Evolutionary conservation across 1,284 basidiomycete genomes (phyloP), one percentile per base, ranked within the genome.

Genomic region (Ganoderma meredithae): DNA sequence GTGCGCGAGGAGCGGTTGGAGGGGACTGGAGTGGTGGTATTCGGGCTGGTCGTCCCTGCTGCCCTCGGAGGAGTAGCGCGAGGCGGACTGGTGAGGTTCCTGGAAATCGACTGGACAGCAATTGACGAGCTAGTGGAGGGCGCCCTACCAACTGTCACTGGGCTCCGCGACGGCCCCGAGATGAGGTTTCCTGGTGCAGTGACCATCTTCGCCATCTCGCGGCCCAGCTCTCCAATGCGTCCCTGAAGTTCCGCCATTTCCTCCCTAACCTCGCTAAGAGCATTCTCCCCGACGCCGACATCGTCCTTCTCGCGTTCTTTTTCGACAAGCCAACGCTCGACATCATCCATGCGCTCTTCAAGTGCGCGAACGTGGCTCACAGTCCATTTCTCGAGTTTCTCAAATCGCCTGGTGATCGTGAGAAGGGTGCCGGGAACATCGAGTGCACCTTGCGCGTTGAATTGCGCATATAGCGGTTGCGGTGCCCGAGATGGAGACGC

Each of bases 351-450:
- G 40, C 92, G 86, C 31, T 94, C 93, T 73, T 94, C 92, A 17
- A 94, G 80, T 0, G 93, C 92, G 62, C 93, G 89, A 1, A 93
- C 92, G 73, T 94, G 92, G 5, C 90, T 87, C 0, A 94, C 91
- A 0, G 91, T 90, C 92, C 92, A 94, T 71, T 90, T 90, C 76
- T 94, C 92, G n/a, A 94, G 84, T 75, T 95, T 95, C 78, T 95
- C 93, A 69, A 95, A 94, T 9, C 91, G 85, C 67, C 86, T 86
- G 9, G 89, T 89, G 53, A 92, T 87, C 12, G 85, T 86, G 19
- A 94, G 80, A 1, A 95, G 80, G 0, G 93, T 94, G 1, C 85
- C 88, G 15, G 89, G 85, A 9, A 93, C 81, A 74, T 95, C 93
- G 5, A 95, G 80, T 0, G 86, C 85, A 4, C 93, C 92, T 61